A percentile compares a stretch with the other conserved stretches of the same genome.
phyloP scores from a whole-genome alignment of 768 basidiomycete genomes.

The Pleurotus sapidus region DNA sequence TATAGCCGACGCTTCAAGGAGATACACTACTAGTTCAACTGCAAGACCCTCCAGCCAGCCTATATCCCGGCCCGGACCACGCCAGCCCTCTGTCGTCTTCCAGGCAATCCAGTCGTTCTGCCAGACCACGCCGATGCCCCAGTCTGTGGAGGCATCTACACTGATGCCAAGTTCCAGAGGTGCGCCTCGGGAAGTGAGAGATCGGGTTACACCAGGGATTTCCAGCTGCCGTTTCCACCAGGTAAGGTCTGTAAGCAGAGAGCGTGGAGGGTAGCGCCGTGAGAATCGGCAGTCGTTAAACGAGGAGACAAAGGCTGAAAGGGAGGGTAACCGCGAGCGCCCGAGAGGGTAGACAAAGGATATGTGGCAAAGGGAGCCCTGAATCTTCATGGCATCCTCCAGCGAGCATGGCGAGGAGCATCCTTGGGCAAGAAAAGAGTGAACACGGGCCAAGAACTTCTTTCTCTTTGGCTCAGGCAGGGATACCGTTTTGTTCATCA shows the following conservation, averaged over 20 bases:
- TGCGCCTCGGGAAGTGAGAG: background rate
- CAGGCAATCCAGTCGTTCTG: slow-evolving; percentile 26
- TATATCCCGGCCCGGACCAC: background rate
- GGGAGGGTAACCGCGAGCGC: slow-evolving; percentile 6
- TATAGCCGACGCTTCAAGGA: background rate
- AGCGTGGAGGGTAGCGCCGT: slow-evolving; percentile 4
- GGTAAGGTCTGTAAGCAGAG: slow-evolving; percentile 7
- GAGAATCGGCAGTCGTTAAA: slow-evolving; percentile 4
- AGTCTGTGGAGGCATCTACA: slow-evolving; percentile 27
- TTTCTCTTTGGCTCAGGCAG: slow-evolving; percentile 23
- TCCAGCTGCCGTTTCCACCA: slow-evolving; percentile 6
- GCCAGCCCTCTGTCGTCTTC: slow-evolving; percentile 13
- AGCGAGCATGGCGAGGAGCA: background rate
- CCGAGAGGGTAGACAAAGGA: slow-evolving; percentile 15
- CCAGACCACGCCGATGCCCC: slow-evolving; percentile 35
- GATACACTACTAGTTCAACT: background rate
- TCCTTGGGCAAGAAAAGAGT: slow-evolving; percentile 8
- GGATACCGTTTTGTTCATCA: slow-evolving; percentile 17
- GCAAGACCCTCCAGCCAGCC: slow-evolving; percentile 9
- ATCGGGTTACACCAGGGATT: slow-evolving; percentile 12
- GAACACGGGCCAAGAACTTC: slow-evolving; percentile 17
- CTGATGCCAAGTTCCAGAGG: slow-evolving; percentile 19
- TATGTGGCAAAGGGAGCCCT: slow-evolving; percentile 19
- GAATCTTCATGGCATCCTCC: slow-evolving; percentile 10
- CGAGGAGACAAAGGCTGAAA: slow-evolving; percentile 8